Evolutionary conservation across 768 basidiomycete genomes (phyloP), one percentile per base, ranked within the genome.

Genomic region (Tylopilus rubrobrunneus): DNA sequence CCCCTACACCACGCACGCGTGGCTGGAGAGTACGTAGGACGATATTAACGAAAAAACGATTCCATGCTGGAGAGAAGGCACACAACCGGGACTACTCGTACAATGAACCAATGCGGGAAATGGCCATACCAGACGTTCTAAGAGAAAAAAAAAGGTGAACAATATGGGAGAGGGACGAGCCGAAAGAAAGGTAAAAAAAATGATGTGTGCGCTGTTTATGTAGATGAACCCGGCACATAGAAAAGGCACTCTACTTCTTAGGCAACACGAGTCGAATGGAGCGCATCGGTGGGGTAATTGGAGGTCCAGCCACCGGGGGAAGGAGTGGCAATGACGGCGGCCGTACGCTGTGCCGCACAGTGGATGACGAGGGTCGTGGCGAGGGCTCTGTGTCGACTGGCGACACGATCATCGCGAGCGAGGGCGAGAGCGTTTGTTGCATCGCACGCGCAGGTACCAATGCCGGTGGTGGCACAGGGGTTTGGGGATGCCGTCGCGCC

Each of bases 361-460:
- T 66, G 23, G 70, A 58, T 19, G 69, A 59, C n/a, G 64, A 56
- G 1, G 61, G 55, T n/a, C 70, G 68, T 27, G 69, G 64, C 21
- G 69, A 70, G 1, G 68, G 69, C 36, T 72, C 69, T 0, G 69
- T 59, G 39, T 70, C 69, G 25, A 70, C 59, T 6, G 69, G 69
- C 25, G 69, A 70, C 28, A 70, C 69, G 39, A 70, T 70, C 69
- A 72, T 70, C 10, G 69, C 69, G 8, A 70, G 65, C 7, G 69
- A 70, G 12, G 69, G 69, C 6, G 69, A 70, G 3, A 70, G 58
- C 29, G 69, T 70, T 19, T 70, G 68, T 46, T 69, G 69, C 68
- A 70, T 65, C 49, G 66, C 64, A 14, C 69, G 70, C 14, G 65
- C 54, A 48, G 64, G 64, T 19, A 58, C 62, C 21, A 60, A 54